Base-by-base conservation (phyloP, 2,329 filamentous ascomycete species). In the Fusarium sp. region DNA sequence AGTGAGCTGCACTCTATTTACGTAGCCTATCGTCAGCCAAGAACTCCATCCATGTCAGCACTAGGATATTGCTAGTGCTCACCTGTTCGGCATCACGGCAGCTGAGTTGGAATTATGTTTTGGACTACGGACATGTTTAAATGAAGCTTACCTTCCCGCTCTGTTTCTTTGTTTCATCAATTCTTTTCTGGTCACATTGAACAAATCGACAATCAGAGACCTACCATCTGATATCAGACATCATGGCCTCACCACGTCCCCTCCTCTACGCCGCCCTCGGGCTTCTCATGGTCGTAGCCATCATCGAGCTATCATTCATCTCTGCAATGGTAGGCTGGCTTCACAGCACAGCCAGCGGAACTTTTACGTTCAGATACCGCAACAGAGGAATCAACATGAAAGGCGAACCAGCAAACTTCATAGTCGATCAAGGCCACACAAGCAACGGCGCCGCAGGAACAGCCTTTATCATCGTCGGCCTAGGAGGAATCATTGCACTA, bases 391-490 rank as follows among this genome's bases (percentile, higher is more conserved):
- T 28, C 11, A 28, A 28, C 11, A 28, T 77, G 6, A 66, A 61
- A 13, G 73, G 74, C 14, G 62, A 71, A 7, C 75, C 75, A 5
- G 68, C 63, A 18, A 74, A 76, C 23, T 25, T 77, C 9, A 59
- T 77, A n/a, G 21, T 58, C 21, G 73, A 77, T 3, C 75, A 77
- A 9, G 75, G 75, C 1, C 75, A 77, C 39, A 75, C 74, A 18
- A 74, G 69, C 64, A 77, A 77, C 51, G 75, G 74, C 4, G 75
- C 75, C 6, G 70, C 75, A 1, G 75, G 75, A 28, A 77, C 75
- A 16, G 75, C 72, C 18, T 74, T 77, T 6, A 31, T 77, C 21
- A 63, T 75, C 28, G 52, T 77, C 26, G 75, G 75, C n/a, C 57
- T 66, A 1, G 75, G 74, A 13, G 75, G 75, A 13, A 67, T 73